Conservation (phyloP, 768 basidiomycete genomes). For the Suillus hirtellus region DNA sequence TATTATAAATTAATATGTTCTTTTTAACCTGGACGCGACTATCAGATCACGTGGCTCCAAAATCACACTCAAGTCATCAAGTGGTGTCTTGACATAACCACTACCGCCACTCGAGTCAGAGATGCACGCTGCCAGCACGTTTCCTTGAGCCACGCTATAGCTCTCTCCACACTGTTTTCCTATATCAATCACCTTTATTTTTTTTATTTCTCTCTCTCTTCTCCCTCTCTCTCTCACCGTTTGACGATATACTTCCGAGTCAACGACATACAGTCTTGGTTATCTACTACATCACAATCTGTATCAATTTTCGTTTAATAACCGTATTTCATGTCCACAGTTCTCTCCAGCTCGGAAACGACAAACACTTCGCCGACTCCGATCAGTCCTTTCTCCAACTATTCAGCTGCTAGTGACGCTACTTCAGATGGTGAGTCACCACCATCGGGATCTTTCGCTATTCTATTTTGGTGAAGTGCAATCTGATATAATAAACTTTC, state of each 20-base stretch:
- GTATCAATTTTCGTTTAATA: slow-evolving; percentile 7
- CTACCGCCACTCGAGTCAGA: neutral
- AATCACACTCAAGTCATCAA: neutral
- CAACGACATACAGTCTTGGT: neutral
- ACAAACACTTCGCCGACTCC: slow-evolving; percentile 34
- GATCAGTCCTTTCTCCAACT: slow-evolving; percentile 41
- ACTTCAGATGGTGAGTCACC: slow-evolving; percentile 49
- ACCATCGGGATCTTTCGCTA: neutral
- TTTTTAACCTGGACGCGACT: neutral
- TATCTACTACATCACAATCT: slow-evolving; percentile 1
- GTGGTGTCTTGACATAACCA: neutral
- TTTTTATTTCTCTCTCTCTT: neutral
- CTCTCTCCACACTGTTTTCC: neutral
- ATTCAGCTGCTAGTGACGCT: slow-evolving; percentile 44
- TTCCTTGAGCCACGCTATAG: slow-evolving; percentile 3
- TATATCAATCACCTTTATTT: slow-evolving; percentile 2
- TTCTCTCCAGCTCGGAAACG: slow-evolving; percentile 36
- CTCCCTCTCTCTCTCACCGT: neutral
- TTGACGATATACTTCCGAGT: slow-evolving; percentile 4
- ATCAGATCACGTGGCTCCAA: neutral
- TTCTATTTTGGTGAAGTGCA: neutral
- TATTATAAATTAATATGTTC: neutral
- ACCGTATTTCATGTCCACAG: slow-evolving; percentile 25
- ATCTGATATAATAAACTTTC: neutral
- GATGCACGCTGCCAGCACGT: slow-evolving; percentile 9